Percentiles rank a stretch among this genome's conserved stretches.
Conservation (phyloP, 1,284 basidiomycete genomes). For the Coniferiporia sulphurascens region DNA sequence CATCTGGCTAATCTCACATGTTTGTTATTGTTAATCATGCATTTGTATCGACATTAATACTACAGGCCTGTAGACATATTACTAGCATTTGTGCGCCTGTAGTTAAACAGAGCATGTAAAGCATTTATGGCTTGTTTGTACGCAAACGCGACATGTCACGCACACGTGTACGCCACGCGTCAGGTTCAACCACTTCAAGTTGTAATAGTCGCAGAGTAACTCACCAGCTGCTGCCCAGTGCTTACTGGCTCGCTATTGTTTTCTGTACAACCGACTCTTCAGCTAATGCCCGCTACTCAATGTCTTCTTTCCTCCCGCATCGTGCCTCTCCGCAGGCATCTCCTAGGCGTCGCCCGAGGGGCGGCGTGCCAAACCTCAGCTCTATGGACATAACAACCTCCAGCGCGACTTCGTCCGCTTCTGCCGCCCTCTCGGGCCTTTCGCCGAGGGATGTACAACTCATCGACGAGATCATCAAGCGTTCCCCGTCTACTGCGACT, state of each 20-base stretch:
- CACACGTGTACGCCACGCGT: background rate
- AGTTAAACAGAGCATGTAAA: background rate
- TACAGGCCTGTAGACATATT: too few relatives aligned
- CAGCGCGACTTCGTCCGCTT: constrained; percentile 12
- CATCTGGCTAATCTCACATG: too few relatives aligned
- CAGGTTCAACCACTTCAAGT: background rate
- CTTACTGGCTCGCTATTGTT: too few relatives aligned
- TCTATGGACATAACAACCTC: constrained; percentile 17
- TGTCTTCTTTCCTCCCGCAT: constrained; percentile 12
- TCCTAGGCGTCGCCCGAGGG: background rate
- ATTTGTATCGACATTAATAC: too few relatives aligned
- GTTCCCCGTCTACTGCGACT: constrained; percentile 58
- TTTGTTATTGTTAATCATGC: too few relatives aligned
- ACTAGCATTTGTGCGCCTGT: too few relatives aligned
- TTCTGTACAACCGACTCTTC: background rate
- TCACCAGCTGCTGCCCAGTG: too few relatives aligned
- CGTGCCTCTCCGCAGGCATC: constrained; percentile 16
- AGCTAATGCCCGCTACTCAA: background rate
- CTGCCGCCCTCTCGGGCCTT: constrained; percentile 42
- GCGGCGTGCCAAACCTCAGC: constrained; percentile 9
- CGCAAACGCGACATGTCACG: constrained; percentile 5
- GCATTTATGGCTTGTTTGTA: background rate
- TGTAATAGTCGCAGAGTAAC: background rate
- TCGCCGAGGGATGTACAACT: constrained; percentile 59
- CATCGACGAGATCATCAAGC: constrained; percentile 65